These are phyloP conservation scores for Eucalyptus camaldulensis DNA, from an alignment of 345 rosid species.

Conservation along the genomic window DNA sequence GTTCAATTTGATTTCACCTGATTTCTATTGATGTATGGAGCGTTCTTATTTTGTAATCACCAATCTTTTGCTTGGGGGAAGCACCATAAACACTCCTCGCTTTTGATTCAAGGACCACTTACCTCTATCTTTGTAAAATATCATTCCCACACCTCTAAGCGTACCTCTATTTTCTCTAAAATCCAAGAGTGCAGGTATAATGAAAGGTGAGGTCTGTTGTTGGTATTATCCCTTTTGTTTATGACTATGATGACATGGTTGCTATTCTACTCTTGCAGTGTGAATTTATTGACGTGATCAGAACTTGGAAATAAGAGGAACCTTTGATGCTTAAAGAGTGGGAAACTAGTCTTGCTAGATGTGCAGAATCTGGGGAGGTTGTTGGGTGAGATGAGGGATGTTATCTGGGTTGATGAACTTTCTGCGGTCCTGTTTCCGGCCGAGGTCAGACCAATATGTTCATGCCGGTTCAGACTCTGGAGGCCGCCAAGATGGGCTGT, in stretches of 20 bases:
- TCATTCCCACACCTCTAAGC: background rate
- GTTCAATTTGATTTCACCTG: background rate
- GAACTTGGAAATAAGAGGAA: background rate
- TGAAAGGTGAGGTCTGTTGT: background rate
- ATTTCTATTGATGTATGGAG: background rate
- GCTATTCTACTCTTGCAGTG: background rate
- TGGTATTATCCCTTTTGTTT: background rate
- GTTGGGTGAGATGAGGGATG: constrained; percentile 52
- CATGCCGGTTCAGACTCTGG: constrained; percentile 19
- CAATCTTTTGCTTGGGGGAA: background rate
- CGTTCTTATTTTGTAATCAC: background rate
- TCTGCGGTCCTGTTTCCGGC: constrained; percentile 33
- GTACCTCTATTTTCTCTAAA: background rate
- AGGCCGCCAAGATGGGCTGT: constrained; percentile 38
- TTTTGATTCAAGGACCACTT: background rate
- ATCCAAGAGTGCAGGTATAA: background rate
- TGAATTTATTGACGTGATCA: background rate
- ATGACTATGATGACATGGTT: background rate
- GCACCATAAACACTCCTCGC: background rate
- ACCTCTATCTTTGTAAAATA: background rate
- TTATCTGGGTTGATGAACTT: constrained; percentile 41
- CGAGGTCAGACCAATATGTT: constrained; percentile 16
- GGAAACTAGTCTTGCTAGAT: background rate
- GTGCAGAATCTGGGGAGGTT: background rate
- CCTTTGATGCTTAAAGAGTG: background rate